These are phyloP conservation scores for Rubroshorea leprosula DNA, from an alignment of 345 rosid genomes.

Conservation along the genomic window DNA sequence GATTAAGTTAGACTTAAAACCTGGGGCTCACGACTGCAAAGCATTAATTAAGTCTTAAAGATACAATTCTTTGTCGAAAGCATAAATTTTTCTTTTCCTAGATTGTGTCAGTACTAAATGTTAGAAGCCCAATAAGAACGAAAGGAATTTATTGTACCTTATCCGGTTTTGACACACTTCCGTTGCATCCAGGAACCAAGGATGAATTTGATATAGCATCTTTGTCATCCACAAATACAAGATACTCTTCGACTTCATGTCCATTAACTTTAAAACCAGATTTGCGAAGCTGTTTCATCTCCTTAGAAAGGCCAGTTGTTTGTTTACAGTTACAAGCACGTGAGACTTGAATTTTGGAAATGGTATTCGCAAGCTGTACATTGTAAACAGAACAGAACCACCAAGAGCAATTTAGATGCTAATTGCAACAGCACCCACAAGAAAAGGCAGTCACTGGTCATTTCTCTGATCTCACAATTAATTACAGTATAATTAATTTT, in stretches of 20 bases:
- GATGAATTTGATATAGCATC: conserved; percentile 18
- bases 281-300: conserved; percentile 9
- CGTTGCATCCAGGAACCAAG: conserved; percentile 16
- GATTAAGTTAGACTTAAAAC: conserved; percentile 5
- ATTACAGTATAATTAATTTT: background rate
- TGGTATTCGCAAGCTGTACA: conserved; percentile 13
- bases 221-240: conserved; percentile 12
- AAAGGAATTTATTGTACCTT: conserved; percentile 21
- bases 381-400: conserved; percentile 8
- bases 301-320: conserved; percentile 5
- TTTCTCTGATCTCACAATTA: background rate
- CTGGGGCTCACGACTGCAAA: background rate
- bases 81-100: background rate
- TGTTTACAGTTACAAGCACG: conserved; percentile 7
- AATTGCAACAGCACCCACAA: background rate
- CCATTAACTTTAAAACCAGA: conserved; percentile 6
- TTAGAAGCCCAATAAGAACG: background rate
- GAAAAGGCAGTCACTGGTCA: background rate
- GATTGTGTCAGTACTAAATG: background rate
- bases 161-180: conserved; percentile 11
- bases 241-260: conserved; percentile 6
- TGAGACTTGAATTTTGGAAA: conserved; percentile 9
- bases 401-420: background rate
- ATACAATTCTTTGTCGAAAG: background rate
- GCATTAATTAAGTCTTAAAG: background rate